These are phyloP conservation scores for Spathaspora sp. DNA, from an alignment of 805 yeast species.

Conservation along the genomic window DNA sequence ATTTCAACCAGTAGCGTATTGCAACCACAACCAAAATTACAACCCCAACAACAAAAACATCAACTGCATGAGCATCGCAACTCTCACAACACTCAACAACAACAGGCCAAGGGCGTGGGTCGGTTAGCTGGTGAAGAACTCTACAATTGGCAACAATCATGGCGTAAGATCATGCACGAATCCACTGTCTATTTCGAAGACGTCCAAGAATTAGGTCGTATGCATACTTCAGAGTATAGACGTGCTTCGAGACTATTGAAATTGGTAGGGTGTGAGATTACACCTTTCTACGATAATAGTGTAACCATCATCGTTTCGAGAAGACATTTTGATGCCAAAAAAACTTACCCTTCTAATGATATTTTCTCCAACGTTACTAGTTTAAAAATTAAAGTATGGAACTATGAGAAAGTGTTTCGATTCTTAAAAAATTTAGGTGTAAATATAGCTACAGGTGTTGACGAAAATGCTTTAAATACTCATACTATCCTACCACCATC, in stretches of 20 bases:
- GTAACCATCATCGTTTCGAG: slow-evolving; percentile 76
- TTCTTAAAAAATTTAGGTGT: slow-evolving; percentile 64
- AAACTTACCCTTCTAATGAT: slow-evolving; percentile 50
- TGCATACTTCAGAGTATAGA: slow-evolving; percentile 35
- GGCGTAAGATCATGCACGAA: slow-evolving; percentile 59
- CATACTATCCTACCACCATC: slow-evolving; percentile 7
- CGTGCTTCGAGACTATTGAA: slow-evolving; percentile 43
- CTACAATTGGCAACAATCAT: slow-evolving; percentile 59
- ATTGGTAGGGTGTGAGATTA: slow-evolving; percentile 45
- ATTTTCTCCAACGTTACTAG: slow-evolving; percentile 61
- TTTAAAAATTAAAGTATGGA: slow-evolving; percentile 78
- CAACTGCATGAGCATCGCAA: slow-evolving; percentile 1
- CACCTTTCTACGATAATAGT: slow-evolving; percentile 48
- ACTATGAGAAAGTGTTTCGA: slow-evolving; percentile 76
- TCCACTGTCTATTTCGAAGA: slow-evolving; percentile 63
- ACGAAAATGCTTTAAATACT: slow-evolving; percentile 17
- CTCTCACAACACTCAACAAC: neutral
- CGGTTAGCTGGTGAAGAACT: slow-evolving; percentile 45
- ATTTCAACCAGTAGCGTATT: neutral
- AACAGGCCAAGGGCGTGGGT: slow-evolving; percentile 11
- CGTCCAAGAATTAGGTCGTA: slow-evolving; percentile 32
- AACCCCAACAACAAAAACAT: neutral
- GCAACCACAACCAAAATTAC: neutral
- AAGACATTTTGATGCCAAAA: slow-evolving; percentile 43
- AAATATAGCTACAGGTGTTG: slow-evolving; percentile 15